Conservation (phyloP, 1,139 yeast species). For the Yamadazyma kanchanaburiensis region DNA sequence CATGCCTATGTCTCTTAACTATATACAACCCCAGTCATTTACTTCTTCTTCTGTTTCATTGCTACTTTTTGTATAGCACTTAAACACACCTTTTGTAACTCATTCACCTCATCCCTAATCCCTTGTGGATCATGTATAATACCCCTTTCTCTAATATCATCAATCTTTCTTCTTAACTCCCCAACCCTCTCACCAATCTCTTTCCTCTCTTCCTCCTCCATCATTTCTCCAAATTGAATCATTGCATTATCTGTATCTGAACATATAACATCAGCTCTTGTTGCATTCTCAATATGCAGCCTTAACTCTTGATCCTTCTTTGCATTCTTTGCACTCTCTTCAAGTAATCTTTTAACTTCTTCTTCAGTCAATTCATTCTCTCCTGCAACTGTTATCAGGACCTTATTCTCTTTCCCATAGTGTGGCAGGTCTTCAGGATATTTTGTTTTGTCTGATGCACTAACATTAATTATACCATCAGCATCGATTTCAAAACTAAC, state of each 20-base stretch:
- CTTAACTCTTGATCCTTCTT: constrained; percentile 41
- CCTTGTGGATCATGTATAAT: constrained; percentile 31
- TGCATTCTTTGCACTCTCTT: constrained; percentile 44
- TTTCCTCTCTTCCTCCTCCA: constrained; percentile 35
- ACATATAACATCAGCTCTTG: constrained; percentile 53
- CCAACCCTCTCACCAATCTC: constrained; percentile 26
- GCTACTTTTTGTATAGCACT: constrained; percentile 54
- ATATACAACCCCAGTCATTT: no score
- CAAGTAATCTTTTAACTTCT: constrained; percentile 55
- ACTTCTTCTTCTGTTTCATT: constrained; percentile 32
- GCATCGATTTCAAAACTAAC: constrained; percentile 78
- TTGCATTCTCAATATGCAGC: constrained; percentile 44
- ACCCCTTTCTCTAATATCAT: constrained; percentile 38
- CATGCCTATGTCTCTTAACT: no score
- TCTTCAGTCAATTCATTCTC: constrained; percentile 65
- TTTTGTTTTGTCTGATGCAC: constrained; percentile 65
- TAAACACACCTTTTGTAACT: constrained; percentile 49
- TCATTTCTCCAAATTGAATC: constrained; percentile 38
- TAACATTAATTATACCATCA: constrained; percentile 75
- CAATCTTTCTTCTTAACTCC: constrained; percentile 40
- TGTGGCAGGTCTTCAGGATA: constrained; percentile 30
- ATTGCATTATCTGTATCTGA: constrained; percentile 55
- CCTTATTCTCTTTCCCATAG: constrained; percentile 32
- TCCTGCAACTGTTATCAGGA: constrained; percentile 67
- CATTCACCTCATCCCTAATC: constrained; percentile 44